Percentiles rank a stretch among this genome's conserved stretches.
Conservation (phyloP, 2,329 filamentous ascomycete species). For the Epichloe typhina region DNA sequence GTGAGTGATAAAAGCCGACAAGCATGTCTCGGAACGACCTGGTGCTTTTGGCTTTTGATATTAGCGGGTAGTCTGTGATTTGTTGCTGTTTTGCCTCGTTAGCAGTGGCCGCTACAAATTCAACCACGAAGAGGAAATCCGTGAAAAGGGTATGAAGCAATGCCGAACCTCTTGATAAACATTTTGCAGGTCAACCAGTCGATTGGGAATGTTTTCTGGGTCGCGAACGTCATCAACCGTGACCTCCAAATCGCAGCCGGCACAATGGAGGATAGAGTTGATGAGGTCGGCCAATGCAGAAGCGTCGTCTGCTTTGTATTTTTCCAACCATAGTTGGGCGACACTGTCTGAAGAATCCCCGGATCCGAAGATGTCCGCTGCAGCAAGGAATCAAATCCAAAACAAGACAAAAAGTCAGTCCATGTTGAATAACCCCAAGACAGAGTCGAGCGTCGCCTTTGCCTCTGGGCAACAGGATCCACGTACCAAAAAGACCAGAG, state of each 20-base stretch:
- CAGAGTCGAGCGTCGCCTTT: not conserved
- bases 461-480: not conserved
- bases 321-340: slow-evolving; percentile 45
- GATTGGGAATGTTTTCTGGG: slow-evolving; percentile 70
- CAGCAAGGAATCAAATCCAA: slow-evolving; percentile 9
- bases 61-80: slow-evolving; percentile 82
- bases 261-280: slow-evolving; percentile 54
- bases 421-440: not conserved
- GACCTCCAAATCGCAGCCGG: slow-evolving; percentile 71
- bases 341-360: slow-evolving; percentile 43
- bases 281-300: slow-evolving; percentile 48
- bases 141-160: not conserved
- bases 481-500: slow-evolving; percentile 42
- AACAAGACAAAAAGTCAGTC: not conserved
- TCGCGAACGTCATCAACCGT: slow-evolving; percentile 77
- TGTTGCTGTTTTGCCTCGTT: slow-evolving; percentile 39
- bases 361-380: slow-evolving; percentile 51
- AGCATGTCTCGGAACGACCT: slow-evolving; percentile 67
- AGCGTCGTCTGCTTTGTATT: slow-evolving; percentile 41
- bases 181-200: slow-evolving; percentile 72
- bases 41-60: slow-evolving; percentile 65
- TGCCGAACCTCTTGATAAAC: slow-evolving; percentile 62
- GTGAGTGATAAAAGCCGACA: slow-evolving; percentile 62
- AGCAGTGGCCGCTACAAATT: slow-evolving; percentile 9
- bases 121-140: not conserved